Conservation (phyloP, 305 asterid genomes). For the Fraxinus platypoda region DNA sequence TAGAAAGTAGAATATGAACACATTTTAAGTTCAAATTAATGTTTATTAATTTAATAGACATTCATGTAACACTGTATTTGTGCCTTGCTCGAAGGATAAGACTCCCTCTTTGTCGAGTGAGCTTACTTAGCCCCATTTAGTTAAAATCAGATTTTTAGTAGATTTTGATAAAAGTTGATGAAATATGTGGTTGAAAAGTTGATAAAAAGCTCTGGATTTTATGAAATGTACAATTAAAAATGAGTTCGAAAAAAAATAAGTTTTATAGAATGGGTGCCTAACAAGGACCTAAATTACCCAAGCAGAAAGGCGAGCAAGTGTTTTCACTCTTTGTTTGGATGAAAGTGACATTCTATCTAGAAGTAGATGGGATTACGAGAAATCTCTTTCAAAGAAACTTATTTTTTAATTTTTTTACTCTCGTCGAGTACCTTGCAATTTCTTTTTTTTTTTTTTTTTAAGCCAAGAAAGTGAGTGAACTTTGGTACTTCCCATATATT, state of each 20-base stretch:
- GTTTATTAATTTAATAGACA: background rate
- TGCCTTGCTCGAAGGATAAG: background rate
- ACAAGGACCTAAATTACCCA: background rate
- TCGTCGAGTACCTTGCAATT: no score
- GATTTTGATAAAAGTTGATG: background rate
- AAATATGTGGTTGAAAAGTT: background rate
- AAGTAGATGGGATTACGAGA: no score
- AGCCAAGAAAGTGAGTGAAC: no score
- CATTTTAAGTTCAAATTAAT: background rate
- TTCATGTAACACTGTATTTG: background rate
- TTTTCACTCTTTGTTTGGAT: no score
- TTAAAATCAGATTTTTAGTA: no score
- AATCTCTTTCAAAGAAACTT: no score
- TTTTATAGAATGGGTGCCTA: background rate
- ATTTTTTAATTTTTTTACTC: no score
- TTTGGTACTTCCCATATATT: no score
- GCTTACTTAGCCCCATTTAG: background rate
- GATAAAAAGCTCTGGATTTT: no score
- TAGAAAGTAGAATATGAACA: background rate
- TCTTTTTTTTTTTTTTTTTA: no score
- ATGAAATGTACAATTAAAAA: background rate
- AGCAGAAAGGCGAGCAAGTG: no score
- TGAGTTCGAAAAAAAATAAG: background rate
- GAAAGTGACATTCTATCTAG: no score
- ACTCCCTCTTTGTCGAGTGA: background rate